Evolutionary conservation across 495 filamentous ascomycete genomes (phyloP), one percentile per base, ranked within the genome.

Genomic region (Arthonia radiata): DNA sequence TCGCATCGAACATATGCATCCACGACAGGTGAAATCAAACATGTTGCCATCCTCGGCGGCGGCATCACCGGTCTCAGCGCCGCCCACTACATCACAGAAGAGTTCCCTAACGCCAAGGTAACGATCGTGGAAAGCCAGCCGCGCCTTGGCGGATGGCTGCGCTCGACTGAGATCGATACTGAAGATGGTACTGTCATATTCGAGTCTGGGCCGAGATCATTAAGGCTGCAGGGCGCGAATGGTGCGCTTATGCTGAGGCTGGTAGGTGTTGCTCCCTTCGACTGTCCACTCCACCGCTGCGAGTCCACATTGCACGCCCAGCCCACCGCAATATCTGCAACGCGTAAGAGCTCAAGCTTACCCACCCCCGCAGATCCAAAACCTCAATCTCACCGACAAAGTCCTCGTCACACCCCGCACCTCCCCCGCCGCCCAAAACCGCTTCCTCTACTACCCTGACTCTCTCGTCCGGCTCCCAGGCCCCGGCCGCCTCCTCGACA

Each of bases 371-470:
- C 33, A 89, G 80, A 51, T 86, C 25, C 36, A 50, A 18, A 53
- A 64, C 7, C 49, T 93, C 11, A 55, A 47, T 8, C 45, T 97
- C 25, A 37, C 53, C 11, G 38, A 67, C 24, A 54, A 79, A 32
- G 33, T 86, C n/a, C 36, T 76, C n/a, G 42, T 54, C 21, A 66
- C 60, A 4, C 33, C 41, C 14, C 63, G 54, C 27, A 40, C 37
- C 17, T 52, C 53, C 1, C 52, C 50, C 0, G 59, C 57, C 4
- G 54, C 64, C 8, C 40, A 41, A 28, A 70, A 71, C 34, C 71
- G 78, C n/a, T 97, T 61, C 43, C 59, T 97, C 26, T 94, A 91
- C 56, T 92, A 89, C 38, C 79, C 81, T 3, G 75, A 93, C 41
- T 78, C 68, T 38, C 61, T 99, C 15, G 77, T 86, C 23, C 55